A percentile compares a stretch with the other conserved stretches of the same genome.
Evolutionary conservation across 176 grass and related monocot genomes (phyloP).

Genomic region (Dactylis glomerata): DNA sequence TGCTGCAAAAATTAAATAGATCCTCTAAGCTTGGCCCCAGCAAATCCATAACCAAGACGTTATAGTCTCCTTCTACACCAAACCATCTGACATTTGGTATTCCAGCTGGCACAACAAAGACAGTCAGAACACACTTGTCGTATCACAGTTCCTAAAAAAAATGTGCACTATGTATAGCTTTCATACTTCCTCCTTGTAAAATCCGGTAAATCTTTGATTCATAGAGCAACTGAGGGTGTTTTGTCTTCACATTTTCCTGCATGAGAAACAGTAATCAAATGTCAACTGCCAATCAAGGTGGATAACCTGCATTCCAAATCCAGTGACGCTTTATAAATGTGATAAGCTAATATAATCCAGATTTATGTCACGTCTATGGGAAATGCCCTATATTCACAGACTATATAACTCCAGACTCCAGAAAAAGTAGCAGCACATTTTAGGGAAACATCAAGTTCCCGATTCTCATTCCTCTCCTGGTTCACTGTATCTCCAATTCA

Average conservation of each 20-base stretch:
- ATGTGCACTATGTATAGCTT: conserved; percentile 6
- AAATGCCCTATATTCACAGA: background rate
- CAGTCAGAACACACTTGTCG: conserved; percentile 25
- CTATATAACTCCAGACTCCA: background rate
- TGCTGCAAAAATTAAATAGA: conserved; percentile 97
- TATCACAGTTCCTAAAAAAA: conserved; percentile 13
- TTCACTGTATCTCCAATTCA: too few relatives aligned
- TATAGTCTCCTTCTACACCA: conserved; percentile 95
- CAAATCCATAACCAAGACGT: conserved; percentile 98
- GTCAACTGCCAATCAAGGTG: conserved; percentile 5
- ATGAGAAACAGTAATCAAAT: conserved; percentile 29
- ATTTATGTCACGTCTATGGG: background rate
- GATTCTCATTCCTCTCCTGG: too few relatives aligned
- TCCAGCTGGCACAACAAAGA: conserved; percentile 69
- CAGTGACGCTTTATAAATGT: background rate
- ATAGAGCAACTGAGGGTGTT: conserved; percentile 95
- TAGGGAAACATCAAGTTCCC: too few relatives aligned
- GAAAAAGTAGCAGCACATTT: background rate
- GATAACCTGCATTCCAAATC: background rate
- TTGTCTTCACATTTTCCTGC: conserved; percentile 98
- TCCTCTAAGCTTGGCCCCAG: conserved; percentile 94
- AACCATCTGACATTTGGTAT: conserved; percentile 93
- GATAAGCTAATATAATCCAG: background rate
- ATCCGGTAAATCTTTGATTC: conserved; percentile 97
- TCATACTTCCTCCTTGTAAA: conserved; percentile 93